phyloP scores from a whole-genome alignment of 1,284 basidiomycete species.

The Bothia castanella region DNA sequence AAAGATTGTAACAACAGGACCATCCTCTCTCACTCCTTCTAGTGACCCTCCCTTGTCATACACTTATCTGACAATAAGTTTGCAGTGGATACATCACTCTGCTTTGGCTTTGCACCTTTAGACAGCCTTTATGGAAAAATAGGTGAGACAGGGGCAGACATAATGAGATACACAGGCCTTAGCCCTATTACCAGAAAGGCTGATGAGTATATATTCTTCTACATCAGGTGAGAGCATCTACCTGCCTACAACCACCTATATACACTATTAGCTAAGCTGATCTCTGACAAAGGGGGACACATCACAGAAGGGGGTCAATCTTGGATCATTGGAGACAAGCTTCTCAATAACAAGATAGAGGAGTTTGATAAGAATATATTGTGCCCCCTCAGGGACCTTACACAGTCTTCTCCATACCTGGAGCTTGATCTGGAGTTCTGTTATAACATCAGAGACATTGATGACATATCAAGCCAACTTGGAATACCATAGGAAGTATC shows the following conservation, averaged over 20 bases:
- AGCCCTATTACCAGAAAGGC: conserved; percentile 40
- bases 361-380: conserved; percentile 7
- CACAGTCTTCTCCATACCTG: not conserved
- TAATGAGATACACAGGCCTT: conserved; percentile 30
- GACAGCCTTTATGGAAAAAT: conserved; percentile 33
- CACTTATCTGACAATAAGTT: not conserved
- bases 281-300: not conserved
- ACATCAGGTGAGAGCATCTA: too few relatives aligned
- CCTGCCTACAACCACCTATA: not conserved
- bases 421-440: not conserved
- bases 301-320: not conserved
- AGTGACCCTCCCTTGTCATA: conserved; percentile 6
- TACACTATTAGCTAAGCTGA: not conserved
- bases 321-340: not conserved
- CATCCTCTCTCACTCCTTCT: conserved; percentile 2
- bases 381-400: not conserved
- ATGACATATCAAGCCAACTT: conserved; percentile 23
- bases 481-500: conserved; percentile 32
- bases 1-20: too few relatives aligned
- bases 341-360: not conserved
- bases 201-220: conserved; percentile 40
- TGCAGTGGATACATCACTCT: conserved; percentile 1
- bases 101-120: conserved; percentile 34
- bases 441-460: conserved; percentile 31
- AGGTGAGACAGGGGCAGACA: conserved; percentile 29